phyloP scores from a whole-genome alignment of 176 grass and related monocot genomes.

The Eremochloa ophiuroides region DNA sequence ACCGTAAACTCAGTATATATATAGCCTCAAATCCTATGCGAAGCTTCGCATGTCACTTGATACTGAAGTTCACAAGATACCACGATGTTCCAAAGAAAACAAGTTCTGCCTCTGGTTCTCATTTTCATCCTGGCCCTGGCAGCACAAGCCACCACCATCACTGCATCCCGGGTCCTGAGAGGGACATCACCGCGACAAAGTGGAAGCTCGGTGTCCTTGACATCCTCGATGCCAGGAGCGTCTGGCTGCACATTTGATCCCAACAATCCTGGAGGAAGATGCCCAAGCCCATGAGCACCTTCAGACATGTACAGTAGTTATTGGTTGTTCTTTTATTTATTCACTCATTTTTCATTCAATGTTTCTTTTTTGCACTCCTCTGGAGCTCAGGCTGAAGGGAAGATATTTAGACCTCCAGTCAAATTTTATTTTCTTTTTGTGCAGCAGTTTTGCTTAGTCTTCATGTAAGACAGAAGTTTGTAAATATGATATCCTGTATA shows the following conservation, averaged over 20 bases:
- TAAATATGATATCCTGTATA: not conserved
- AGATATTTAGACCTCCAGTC: not conserved
- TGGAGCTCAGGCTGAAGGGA: not conserved
- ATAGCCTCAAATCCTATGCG: not conserved
- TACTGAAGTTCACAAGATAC: conserved; percentile 4
- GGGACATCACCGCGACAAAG: not conserved
- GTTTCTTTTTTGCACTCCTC: conserved; percentile 5
- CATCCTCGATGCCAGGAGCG: conserved; percentile 12
- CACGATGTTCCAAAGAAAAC: not conserved
- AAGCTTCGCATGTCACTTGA: not conserved
- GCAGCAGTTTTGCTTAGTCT: conserved; percentile 5
- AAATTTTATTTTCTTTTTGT: not conserved
- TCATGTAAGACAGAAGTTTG: conserved; percentile 10
- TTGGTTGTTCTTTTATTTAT: not conserved
- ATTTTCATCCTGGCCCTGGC: conserved; percentile 27
- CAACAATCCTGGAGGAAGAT: conserved; percentile 24
- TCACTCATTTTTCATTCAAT: not conserved
- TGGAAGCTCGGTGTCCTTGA: not conserved
- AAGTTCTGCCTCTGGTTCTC: conserved; percentile 6
- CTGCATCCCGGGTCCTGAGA: conserved; percentile 30
- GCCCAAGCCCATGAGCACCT: conserved; percentile 23
- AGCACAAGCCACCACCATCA: not conserved
- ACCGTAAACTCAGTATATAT: not conserved
- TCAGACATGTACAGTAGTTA: not conserved
- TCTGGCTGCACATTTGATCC: conserved; percentile 39